Evolutionary conservation across 2,329 filamentous ascomycete genomes (phyloP), one percentile per base, ranked within the genome.

Genomic region (Ambrosiella beaveri): DNA sequence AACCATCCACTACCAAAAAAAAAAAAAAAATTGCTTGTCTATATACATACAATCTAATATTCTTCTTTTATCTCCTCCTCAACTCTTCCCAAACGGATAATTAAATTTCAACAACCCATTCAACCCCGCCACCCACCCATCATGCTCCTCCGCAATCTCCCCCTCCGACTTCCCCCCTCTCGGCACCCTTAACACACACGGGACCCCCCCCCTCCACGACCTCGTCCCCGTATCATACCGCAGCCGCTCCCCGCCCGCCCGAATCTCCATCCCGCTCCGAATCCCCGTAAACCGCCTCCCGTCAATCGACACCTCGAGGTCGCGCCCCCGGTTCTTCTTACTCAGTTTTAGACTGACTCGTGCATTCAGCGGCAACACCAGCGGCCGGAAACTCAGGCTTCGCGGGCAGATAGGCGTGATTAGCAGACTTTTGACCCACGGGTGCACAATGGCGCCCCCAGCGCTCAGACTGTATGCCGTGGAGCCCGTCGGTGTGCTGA

Each of bases 91-190:
- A 74, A 97, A 97, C 0, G 91, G 90, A 71, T 95, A 88, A 69
- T 98, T 98, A 68, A 97, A 98, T 73, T 98, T 98, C 64, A 98
- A 72, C 65, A 97, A 68, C 8, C 88, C 88, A 67, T 95, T 98
- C 66, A 98, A 71, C 0, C 93, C 91, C 0, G 91, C 91, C 1
- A 98, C 91, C 93, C 93, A 98, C 15, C 91, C 88, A 69, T 97
- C 91, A 65, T 96, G 88, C 51, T 84, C 79, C 62, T 83, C 79
- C 1, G 73, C 71, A 3, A 47, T 45, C 17, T 56, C 56, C 4
- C 49, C 41, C 15, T 65, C 64, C 9, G 56, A 36, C 7, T 47
- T 37, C n/a, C 64, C 77, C 73, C 64, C 75, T 65, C 64, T 71
- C 63, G 70, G 68, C 11, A 71, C 78, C 51, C 89, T 76, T 66